Evolutionary conservation across 352 stramenopile genomes (phyloP).

Genomic region (Phytophthora agathidicida): DNA sequence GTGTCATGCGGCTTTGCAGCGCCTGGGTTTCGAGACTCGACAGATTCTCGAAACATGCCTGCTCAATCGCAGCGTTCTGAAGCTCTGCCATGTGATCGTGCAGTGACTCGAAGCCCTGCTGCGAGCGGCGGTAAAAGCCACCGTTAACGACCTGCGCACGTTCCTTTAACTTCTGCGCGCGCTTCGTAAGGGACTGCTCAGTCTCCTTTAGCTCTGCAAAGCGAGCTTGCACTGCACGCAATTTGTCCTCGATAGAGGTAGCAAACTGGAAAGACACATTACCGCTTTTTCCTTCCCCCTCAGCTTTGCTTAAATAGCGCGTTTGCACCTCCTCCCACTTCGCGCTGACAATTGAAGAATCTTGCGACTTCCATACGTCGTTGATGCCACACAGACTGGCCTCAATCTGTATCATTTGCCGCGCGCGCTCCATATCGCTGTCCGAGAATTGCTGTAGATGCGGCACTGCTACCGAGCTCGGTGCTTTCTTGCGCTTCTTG

Average conservation of each 20-base stretch:
- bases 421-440: slow-evolving; percentile 62
- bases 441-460: slow-evolving; percentile 59
- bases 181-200: slow-evolving; percentile 64
- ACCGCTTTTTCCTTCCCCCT: slow-evolving; percentile 17
- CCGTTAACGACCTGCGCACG: slow-evolving; percentile 68
- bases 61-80: slow-evolving; percentile 70
- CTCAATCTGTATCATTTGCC: slow-evolving; percentile 84
- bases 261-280: slow-evolving; percentile 55
- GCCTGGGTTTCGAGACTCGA: slow-evolving; percentile 57
- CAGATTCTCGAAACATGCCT: slow-evolving; percentile 69
- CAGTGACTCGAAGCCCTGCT: slow-evolving; percentile 45
- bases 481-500: slow-evolving; percentile 72
- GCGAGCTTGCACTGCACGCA: slow-evolving; percentile 58
- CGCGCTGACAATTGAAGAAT: slow-evolving; percentile 16
- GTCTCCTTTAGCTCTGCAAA: slow-evolving; percentile 75
- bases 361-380: slow-evolving; percentile 48
- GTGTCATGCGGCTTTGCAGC: slow-evolving; percentile 66
- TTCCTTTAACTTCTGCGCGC: slow-evolving; percentile 76
- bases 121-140: slow-evolving; percentile 56
- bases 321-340: slow-evolving; percentile 53
- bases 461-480: slow-evolving; percentile 23
- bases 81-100: slow-evolving; percentile 45
- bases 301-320: slow-evolving; percentile 40
- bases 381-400: slow-evolving; percentile 50
- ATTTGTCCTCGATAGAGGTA: slow-evolving; percentile 39